phyloP scores from a whole-genome alignment of 345 rosid species.

The Capsella bursapastoris region DNA sequence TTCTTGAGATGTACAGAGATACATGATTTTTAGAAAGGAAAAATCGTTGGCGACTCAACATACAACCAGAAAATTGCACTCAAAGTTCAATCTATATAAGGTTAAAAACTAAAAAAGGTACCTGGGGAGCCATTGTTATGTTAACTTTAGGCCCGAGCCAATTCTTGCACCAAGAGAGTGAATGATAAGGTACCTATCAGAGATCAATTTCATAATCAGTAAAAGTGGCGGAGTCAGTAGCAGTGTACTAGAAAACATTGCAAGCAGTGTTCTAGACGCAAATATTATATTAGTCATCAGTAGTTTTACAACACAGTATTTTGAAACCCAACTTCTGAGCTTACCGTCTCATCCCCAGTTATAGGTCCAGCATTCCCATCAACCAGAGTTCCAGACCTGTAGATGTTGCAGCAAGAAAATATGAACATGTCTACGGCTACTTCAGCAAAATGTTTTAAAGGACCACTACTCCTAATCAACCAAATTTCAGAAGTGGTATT shows the following conservation, averaged over 20 bases:
- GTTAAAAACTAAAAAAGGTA: constrained; percentile 33
- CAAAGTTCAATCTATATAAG: background rate
- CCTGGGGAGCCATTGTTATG: constrained; percentile 97
- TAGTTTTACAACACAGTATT: constrained; percentile 11
- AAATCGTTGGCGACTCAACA: constrained; percentile 13
- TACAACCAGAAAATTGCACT: constrained; percentile 16
- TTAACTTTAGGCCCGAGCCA: constrained; percentile 95
- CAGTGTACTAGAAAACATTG: background rate
- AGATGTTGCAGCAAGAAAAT: constrained; percentile 39
- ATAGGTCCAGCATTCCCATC: constrained; percentile 91
- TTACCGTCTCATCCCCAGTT: constrained; percentile 96
- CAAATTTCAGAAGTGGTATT: constrained; percentile 5
- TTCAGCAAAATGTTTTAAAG: background rate
- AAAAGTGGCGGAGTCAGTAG: background rate
- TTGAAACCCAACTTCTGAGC: constrained; percentile 37
- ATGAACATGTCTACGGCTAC: constrained; percentile 21
- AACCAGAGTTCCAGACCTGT: constrained; percentile 85
- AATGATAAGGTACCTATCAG: constrained; percentile 87
- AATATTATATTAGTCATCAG: constrained; percentile 1
- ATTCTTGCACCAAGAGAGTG: constrained; percentile 95
- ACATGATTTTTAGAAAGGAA: background rate
- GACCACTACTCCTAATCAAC: background rate
- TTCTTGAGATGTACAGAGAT: constrained; percentile 7
- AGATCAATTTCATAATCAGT: constrained; percentile 14
- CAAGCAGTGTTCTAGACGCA: constrained; percentile 1